Percentiles rank a stretch among this genome's conserved stretches.
Conservation (phyloP, 768 basidiomycete species). For the Saitozyma sp. region DNA sequence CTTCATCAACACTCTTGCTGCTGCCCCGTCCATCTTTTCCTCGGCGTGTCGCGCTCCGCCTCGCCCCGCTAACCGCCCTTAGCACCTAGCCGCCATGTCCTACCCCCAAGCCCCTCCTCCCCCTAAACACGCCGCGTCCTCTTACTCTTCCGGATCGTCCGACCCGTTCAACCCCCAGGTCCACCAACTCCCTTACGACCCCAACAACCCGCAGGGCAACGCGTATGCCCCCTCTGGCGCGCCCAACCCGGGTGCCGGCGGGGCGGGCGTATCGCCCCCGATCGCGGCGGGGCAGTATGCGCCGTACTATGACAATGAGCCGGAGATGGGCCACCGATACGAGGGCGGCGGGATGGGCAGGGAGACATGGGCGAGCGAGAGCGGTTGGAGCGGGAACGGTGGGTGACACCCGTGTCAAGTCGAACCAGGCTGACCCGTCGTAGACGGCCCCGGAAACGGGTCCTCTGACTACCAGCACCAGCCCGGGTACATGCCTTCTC, state of each 20-base stretch:
- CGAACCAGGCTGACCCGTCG: not conserved
- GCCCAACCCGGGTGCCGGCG: slow-evolving; percentile 32
- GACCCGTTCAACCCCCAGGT: slow-evolving; percentile 40
- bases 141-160: slow-evolving; percentile 43
- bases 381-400: slow-evolving; percentile 40
- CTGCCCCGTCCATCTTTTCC: too few species aligned
- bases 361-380: slow-evolving; percentile 51
- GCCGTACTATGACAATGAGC: slow-evolving; percentile 43
- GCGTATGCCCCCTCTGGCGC: slow-evolving; percentile 22
- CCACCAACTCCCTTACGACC: slow-evolving; percentile 35
- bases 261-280: slow-evolving; percentile 37
- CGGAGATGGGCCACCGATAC: slow-evolving; percentile 45
- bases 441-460: slow-evolving; percentile 25
- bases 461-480: slow-evolving; percentile 38
- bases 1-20: too few species aligned
- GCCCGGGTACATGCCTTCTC: slow-evolving; percentile 58
- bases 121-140: slow-evolving; percentile 40
- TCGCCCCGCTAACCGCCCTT: too few species aligned
- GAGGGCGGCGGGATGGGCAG: slow-evolving; percentile 47
- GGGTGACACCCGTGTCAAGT: slow-evolving; percentile 3
- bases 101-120: slow-evolving; percentile 42
- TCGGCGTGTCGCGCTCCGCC: too few species aligned
- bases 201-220: slow-evolving; percentile 12
- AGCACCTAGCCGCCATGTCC: slow-evolving; percentile 24
- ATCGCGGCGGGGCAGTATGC: slow-evolving; percentile 40